Conservation (phyloP, 352 stramenopile genomes). For the Phytophthora sojae region DNA sequence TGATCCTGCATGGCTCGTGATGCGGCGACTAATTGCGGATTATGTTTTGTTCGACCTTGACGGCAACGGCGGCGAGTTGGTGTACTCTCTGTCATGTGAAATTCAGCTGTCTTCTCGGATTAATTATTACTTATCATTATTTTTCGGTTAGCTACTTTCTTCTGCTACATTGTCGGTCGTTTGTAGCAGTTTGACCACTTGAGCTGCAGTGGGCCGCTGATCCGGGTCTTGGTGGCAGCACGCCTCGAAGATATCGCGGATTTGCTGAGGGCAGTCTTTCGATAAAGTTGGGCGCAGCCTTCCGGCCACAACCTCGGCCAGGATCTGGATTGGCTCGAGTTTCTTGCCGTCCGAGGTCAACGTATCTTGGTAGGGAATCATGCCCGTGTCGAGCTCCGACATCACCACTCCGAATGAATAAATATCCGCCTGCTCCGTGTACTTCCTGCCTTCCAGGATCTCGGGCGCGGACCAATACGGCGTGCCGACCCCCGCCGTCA, state of each 20-base stretch:
- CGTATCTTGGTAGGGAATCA: neutral
- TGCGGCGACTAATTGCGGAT: too few relatives aligned
- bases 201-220: conserved; percentile 32
- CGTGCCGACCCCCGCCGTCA: neutral
- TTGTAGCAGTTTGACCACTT: conserved; percentile 3
- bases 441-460: neutral
- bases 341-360: neutral
- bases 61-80: too few relatives aligned
- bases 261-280: conserved; percentile 35
- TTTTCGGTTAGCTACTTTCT: neutral
- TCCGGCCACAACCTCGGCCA: conserved; percentile 44
- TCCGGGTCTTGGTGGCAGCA: conserved; percentile 50
- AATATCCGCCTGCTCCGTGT: neutral
- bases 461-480: neutral
- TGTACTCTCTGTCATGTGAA: too few relatives aligned
- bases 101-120: too few relatives aligned
- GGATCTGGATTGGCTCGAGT: conserved; percentile 34
- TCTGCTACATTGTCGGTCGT: neutral
- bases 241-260: conserved; percentile 34
- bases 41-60: too few relatives aligned
- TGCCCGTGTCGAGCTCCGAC: neutral
- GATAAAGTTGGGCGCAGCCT: conserved; percentile 48
- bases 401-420: neutral
- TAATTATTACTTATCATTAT: too few relatives aligned
- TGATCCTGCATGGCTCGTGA: too few relatives aligned